Conservation (phyloP, 108 stramenopile species). For the Aureococcus anophagefferens region DNA sequence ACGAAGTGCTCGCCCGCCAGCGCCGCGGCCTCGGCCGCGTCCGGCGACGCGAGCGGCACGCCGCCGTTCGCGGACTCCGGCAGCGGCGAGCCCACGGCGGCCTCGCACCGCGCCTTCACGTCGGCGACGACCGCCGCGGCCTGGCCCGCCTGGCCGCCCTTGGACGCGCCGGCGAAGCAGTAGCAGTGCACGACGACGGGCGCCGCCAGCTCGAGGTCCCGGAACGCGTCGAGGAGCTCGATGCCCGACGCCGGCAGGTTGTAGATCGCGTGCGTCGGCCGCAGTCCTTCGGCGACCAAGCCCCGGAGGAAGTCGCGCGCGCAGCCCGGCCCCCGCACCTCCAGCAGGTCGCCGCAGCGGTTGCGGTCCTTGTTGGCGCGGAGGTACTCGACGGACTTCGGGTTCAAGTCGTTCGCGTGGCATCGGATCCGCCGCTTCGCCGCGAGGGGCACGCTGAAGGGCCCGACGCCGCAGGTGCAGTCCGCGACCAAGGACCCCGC, state of each 20-base stretch:
- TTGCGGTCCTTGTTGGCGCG: conserved; percentile 40
- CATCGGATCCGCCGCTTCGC: conserved; percentile 32
- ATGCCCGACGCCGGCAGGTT: background rate
- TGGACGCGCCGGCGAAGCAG: background rate
- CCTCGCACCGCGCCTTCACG: background rate
- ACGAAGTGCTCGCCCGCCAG: background rate
- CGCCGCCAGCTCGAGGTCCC: background rate
- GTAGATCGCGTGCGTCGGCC: background rate
- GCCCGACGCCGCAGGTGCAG: conserved; percentile 91
- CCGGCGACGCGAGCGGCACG: background rate
- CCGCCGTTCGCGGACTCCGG: background rate
- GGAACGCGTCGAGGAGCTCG: background rate
- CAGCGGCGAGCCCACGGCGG: background rate
- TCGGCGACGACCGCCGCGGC: background rate
- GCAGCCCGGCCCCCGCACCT: background rate
- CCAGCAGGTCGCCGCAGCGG: background rate
- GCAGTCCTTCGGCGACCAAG: background rate
- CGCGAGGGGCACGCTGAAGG: conserved; percentile 86
- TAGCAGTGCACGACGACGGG: background rate
- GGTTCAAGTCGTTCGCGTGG: conserved; percentile 85
- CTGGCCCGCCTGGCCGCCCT: background rate
- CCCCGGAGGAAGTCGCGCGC: background rate
- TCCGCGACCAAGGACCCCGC: conserved; percentile 65
- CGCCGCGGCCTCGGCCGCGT: background rate
- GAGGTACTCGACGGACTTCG: conserved; percentile 51